Percentiles rank a stretch among this genome's conserved stretches.
Evolutionary conservation across 202 grass and related monocot species (phyloP).

Genomic region (Cymbopogon flexuosus): DNA sequence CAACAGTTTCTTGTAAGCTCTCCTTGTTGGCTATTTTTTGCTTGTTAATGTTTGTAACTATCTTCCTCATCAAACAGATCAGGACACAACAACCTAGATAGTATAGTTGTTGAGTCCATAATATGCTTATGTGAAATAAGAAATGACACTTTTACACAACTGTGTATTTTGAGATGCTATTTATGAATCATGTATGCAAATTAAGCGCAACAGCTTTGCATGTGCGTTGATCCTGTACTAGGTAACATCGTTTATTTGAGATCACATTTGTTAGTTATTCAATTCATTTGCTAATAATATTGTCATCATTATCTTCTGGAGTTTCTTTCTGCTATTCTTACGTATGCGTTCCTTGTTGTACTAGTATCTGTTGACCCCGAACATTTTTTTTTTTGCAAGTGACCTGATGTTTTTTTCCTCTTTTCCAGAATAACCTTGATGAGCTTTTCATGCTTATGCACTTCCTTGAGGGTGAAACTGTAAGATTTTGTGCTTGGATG

Average conservation of each 20-base stretch:
- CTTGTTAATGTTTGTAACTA: slow-evolving; percentile 5
- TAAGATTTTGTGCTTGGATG: slow-evolving; percentile 42
- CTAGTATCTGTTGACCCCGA: slow-evolving; percentile 12
- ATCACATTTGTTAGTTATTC: neutral
- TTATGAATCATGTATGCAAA: neutral
- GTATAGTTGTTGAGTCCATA: slow-evolving; percentile 2
- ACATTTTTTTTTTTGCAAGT: neutral
- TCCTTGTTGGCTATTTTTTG: neutral
- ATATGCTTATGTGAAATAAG: slow-evolving; percentile 14
- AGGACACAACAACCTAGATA: slow-evolving; percentile 2
- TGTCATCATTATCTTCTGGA: slow-evolving; percentile 6
- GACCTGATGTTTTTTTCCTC: slow-evolving; percentile 24
- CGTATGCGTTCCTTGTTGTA: slow-evolving; percentile 12
- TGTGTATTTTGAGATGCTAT: neutral
- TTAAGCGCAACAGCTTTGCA: neutral
- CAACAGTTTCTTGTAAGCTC: neutral
- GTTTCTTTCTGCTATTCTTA: neutral
- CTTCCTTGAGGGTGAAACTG: slow-evolving; percentile 96
- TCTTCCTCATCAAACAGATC: neutral
- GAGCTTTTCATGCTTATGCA: slow-evolving; percentile 99
- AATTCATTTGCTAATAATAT: slow-evolving; percentile 4
- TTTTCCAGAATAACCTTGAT: slow-evolving; percentile 92
- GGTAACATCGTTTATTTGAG: neutral
- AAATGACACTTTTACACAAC: neutral
- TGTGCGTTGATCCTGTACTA: neutral